Percentiles rank a stretch among this genome's conserved stretches.
Evolutionary conservation across 495 filamentous ascomycete genomes (phyloP).

Genomic region (Penicillium antarcticum): DNA sequence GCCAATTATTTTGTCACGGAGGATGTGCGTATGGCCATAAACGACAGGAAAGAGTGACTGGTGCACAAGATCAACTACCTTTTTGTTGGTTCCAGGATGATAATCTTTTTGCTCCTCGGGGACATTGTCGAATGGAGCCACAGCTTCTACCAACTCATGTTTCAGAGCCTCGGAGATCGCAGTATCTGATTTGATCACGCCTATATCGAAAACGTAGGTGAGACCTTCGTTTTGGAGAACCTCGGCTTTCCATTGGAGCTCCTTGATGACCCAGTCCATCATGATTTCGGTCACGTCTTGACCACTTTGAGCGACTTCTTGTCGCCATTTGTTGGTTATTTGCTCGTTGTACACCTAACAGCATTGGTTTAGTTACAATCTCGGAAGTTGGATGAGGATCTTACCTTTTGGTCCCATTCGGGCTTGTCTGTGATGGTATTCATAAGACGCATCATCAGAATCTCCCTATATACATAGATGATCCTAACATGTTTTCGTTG

Average conservation of each 20-base stretch:
- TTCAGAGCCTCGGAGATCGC: constrained; percentile 25
- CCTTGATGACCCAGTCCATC: constrained; percentile 50
- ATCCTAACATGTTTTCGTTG: too few relatives aligned
- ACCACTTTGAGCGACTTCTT: constrained; percentile 24
- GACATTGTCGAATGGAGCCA: constrained; percentile 39
- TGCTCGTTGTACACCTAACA: constrained; percentile 40
- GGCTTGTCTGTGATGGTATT: constrained; percentile 42
- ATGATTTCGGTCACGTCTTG: constrained; percentile 41
- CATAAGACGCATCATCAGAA: constrained; percentile 33
- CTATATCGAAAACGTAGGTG: constrained; percentile 25
- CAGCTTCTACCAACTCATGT: constrained; percentile 20
- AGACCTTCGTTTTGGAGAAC: constrained; percentile 26
- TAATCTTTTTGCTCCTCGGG: constrained; percentile 52
- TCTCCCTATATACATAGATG: neutral
- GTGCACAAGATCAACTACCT: constrained; percentile 60
- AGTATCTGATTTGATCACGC: constrained; percentile 37
- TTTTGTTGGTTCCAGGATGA: constrained; percentile 51
- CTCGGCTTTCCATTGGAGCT: constrained; percentile 46
- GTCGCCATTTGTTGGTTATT: constrained; percentile 36
- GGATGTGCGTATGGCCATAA: constrained; percentile 48
- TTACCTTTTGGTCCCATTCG: constrained; percentile 47
- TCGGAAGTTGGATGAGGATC: neutral
- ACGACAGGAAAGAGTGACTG: constrained; percentile 59
- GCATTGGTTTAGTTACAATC: neutral
- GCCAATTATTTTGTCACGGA: constrained; percentile 34